phyloP scores from a whole-genome alignment of 331 rosid genomes.

The Pyracantha coccinea region DNA sequence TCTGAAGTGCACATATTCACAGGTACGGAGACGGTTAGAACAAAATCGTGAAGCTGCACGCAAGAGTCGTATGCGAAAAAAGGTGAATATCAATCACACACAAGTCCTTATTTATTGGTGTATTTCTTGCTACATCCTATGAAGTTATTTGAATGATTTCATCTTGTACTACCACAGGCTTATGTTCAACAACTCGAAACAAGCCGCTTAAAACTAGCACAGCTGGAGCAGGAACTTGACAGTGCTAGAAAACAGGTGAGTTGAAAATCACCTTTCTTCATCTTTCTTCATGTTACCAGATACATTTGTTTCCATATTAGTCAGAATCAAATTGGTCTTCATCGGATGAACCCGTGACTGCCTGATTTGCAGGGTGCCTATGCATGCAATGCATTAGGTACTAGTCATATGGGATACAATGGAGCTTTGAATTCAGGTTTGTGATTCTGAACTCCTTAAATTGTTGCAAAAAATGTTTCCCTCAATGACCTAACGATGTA shows the following conservation, averaged over 20 bases:
- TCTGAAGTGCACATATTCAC: conserved; percentile 4
- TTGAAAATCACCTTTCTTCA: neutral
- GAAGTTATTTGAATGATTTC: neutral
- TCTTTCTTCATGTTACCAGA: neutral
- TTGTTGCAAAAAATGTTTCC: neutral
- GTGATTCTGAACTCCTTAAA: conserved; percentile 9
- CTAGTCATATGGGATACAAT: conserved; percentile 40
- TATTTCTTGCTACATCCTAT: neutral
- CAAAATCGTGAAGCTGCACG: conserved; percentile 96
- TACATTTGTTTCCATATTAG: neutral
- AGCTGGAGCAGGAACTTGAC: conserved; percentile 74
- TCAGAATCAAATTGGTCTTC: neutral
- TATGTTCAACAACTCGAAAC: conserved; percentile 88
- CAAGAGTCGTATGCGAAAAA: conserved; percentile 75
- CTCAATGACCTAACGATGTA: neutral
- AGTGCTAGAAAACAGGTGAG: conserved; percentile 68
- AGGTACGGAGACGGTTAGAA: conserved; percentile 68
- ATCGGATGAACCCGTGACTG: conserved; percentile 3
- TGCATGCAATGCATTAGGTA: conserved; percentile 27
- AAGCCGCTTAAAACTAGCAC: conserved; percentile 76
- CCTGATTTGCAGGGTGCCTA: conserved; percentile 37
- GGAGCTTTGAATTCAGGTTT: conserved; percentile 59
- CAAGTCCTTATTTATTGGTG: neutral
- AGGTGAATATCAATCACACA: conserved; percentile 34
- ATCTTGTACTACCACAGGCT: conserved; percentile 39